phyloP scores from a whole-genome alignment of 1,284 basidiomycete species.

The Sporisorium iseilematis-ciliati region DNA sequence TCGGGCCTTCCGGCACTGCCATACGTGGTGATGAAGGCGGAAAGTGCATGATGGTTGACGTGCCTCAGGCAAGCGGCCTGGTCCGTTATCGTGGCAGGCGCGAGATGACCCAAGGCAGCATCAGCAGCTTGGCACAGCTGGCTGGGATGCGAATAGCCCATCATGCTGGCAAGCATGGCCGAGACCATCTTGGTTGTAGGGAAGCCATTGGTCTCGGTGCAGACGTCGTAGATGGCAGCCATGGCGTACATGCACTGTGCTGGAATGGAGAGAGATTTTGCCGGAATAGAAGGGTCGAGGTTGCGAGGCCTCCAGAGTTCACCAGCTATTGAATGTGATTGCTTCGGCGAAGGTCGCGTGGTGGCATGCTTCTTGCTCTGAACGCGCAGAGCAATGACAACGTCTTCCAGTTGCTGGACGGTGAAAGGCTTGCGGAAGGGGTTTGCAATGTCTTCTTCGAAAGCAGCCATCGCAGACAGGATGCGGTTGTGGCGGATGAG shows the following conservation, averaged over 20 bases:
- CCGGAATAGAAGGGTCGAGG: slow-evolving; percentile 26
- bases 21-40: slow-evolving; percentile 28
- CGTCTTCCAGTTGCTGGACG: slow-evolving; percentile 16
- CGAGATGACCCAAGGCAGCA: slow-evolving; percentile 7
- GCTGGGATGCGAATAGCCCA: slow-evolving; percentile 6
- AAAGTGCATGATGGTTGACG: slow-evolving; percentile 26
- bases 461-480: slow-evolving; percentile 45
- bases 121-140: slow-evolving; percentile 22
- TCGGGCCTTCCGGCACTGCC: slow-evolving; percentile 17
- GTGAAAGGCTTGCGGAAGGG: slow-evolving; percentile 23
- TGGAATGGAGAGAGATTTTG: slow-evolving; percentile 31
- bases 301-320: slow-evolving; percentile 33
- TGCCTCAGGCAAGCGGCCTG: slow-evolving; percentile 1
- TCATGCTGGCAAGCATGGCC: slow-evolving; percentile 31
- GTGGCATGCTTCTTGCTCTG: slow-evolving; percentile 23
- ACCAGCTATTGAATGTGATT: neutral
- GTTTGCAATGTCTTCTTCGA: slow-evolving; percentile 21
- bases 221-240: slow-evolving; percentile 39
- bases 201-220: slow-evolving; percentile 4
- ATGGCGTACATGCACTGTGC: slow-evolving; percentile 49
- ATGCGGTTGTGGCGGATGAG: slow-evolving; percentile 39
- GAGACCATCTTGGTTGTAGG: slow-evolving; percentile 36
- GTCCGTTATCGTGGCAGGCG: neutral
- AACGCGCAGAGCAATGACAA: slow-evolving; percentile 31
- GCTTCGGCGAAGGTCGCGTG: slow-evolving; percentile 20